Evolutionary conservation across 805 yeast genomes (phyloP).

Genomic region (Tetrapisispora arboricola): DNA sequence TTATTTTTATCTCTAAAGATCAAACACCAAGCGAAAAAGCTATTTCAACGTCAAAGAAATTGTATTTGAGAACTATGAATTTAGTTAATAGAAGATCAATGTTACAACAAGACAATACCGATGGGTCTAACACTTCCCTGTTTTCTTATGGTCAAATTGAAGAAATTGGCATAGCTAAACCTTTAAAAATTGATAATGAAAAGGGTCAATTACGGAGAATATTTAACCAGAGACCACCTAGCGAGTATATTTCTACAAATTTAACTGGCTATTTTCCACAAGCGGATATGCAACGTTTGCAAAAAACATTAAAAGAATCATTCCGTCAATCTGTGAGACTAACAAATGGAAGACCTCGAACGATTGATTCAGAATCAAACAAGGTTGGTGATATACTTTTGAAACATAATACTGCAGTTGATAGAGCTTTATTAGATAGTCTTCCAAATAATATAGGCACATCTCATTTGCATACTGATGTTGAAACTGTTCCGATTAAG

Average conservation of each 20-base stretch:
- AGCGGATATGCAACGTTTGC: conserved; percentile 58
- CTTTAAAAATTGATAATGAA: conserved; percentile 16
- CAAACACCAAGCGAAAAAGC: conserved; percentile 58
- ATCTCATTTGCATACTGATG: no score
- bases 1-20: conserved; percentile 51
- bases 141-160: background rate
- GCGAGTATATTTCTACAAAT: conserved; percentile 82
- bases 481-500: no score
- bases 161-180: background rate
- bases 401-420: conserved; percentile 46
- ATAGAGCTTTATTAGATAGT: conserved; percentile 33
- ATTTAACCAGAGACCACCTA: conserved; percentile 88
- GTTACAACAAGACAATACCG: conserved; percentile 1
- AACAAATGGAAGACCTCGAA: conserved; percentile 12
- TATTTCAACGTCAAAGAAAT: conserved; percentile 42
- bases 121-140: background rate
- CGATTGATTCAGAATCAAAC: conserved; percentile 28
- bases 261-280: conserved; percentile 87
- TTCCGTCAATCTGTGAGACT: conserved; percentile 66
- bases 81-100: conserved; percentile 12
- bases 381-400: conserved; percentile 59
- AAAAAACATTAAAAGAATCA: conserved; percentile 74
- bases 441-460: no score
- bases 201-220: conserved; percentile 31
- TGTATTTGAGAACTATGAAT: conserved; percentile 26